Evolutionary conservation across 2,329 filamentous ascomycete genomes (phyloP).

Genomic region (Pseudopithomyces chartarum): DNA sequence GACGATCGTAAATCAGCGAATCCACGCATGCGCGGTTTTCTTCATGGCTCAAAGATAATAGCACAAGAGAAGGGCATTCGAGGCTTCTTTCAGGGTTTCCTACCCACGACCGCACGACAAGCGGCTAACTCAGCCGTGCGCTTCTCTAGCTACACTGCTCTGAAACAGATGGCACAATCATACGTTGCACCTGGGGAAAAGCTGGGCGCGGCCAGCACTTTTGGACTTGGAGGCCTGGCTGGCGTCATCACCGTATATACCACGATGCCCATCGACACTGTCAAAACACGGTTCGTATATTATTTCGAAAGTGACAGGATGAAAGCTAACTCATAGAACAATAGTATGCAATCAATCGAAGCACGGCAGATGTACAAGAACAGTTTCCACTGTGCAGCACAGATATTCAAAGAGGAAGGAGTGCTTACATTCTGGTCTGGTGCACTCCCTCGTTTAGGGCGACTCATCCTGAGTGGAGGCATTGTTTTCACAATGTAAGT

Average conservation of each 20-base stretch:
- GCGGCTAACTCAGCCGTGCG: constrained; percentile 91
- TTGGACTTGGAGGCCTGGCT: constrained; percentile 86
- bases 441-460: constrained; percentile 80
- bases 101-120: constrained; percentile 92
- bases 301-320: not conserved
- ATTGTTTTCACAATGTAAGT: constrained; percentile 93
- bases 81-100: constrained; percentile 96
- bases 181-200: constrained; percentile 96
- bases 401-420: constrained; percentile 89
- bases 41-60: constrained; percentile 88
- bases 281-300: constrained; percentile 73
- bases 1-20: constrained; percentile 88
- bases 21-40: constrained; percentile 87
- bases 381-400: constrained; percentile 78
- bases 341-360: constrained; percentile 92
- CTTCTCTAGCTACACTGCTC: constrained; percentile 87
- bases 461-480: constrained; percentile 88
- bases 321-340: not conserved
- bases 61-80: constrained; percentile 83
- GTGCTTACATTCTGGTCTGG: constrained; percentile 92
- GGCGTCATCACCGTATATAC: constrained; percentile 85
- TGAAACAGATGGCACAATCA: constrained; percentile 88
- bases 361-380: constrained; percentile 82
- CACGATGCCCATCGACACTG: constrained; percentile 79
- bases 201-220: constrained; percentile 83